These are phyloP conservation scores for Peronospora destructor DNA, from an alignment of 352 stramenopile genomes.

Conservation along the genomic window DNA sequence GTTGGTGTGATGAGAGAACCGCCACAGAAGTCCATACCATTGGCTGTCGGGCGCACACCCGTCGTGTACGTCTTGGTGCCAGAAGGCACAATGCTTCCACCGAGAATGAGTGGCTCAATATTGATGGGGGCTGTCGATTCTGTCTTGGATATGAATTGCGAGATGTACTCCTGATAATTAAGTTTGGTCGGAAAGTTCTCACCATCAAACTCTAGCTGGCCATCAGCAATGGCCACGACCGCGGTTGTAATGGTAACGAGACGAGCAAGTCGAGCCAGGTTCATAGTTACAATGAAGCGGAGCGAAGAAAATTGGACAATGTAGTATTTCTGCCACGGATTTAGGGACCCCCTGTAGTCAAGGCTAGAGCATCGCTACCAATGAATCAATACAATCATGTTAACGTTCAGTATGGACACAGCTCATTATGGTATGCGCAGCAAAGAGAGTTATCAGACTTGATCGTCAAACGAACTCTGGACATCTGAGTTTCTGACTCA, in stretches of 20 bases:
- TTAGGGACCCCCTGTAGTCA: background rate
- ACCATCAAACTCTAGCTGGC: conserved; percentile 10
- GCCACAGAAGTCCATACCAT: conserved; percentile 41
- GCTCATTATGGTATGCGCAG: background rate
- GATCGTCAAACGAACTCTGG: no score
- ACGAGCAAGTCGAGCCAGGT: conserved; percentile 7
- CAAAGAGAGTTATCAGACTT: conserved; percentile 9
- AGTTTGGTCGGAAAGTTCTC: conserved; percentile 18
- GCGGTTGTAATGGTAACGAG: conserved; percentile 18
- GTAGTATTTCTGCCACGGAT: conserved; percentile 1
- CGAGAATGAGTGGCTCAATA: conserved; percentile 29
- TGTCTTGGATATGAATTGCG: conserved; percentile 14
- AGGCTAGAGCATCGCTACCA: background rate
- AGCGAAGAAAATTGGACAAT: conserved; percentile 17
- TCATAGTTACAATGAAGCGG: conserved; percentile 15
- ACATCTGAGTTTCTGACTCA: no score
- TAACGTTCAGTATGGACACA: conserved; percentile 5
- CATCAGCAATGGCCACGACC: conserved; percentile 14
- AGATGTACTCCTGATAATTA: conserved; percentile 26
- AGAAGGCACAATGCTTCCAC: no score
- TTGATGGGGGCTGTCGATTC: conserved; percentile 9
- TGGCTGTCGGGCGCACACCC: conserved; percentile 26
- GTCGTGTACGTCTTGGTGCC: conserved; percentile 51
- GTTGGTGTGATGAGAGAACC: conserved; percentile 57
- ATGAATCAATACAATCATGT: background rate